Percentiles rank a stretch among this genome's conserved stretches.
phyloP scores from a whole-genome alignment of 495 filamentous ascomycete species.

The Neurospora sp. region DNA sequence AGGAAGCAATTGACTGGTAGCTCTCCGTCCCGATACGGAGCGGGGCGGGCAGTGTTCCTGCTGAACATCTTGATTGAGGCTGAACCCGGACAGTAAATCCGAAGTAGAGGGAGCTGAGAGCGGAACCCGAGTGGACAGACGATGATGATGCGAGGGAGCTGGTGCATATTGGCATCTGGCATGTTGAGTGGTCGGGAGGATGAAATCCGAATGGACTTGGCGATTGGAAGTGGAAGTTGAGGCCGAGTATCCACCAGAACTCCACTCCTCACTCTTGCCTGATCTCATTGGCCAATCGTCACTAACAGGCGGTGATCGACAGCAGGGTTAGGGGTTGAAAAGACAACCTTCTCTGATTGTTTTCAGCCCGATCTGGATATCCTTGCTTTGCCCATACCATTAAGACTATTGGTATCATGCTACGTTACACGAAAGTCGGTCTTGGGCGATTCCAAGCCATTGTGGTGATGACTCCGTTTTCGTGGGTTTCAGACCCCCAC shows the following conservation, averaged over 20 bases:
- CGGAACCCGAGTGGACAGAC: not conserved
- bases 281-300: not conserved
- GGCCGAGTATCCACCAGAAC: not conserved
- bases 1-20: not conserved
- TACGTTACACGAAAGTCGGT: not conserved
- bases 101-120: not conserved
- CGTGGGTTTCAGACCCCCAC: not conserved
- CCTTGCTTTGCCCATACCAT: not conserved
- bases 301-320: not conserved
- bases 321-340: not conserved
- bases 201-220: not conserved
- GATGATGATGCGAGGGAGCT: not conserved
- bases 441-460: not conserved
- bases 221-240: not conserved
- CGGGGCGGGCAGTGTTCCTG: too few species aligned
- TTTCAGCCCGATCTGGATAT: not conserved
- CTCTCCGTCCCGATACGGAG: not conserved
- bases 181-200: not conserved
- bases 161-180: not conserved
- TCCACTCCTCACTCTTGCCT: not conserved
- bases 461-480: not conserved
- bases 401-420: not conserved
- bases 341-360: not conserved
- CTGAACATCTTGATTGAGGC: too few species aligned
- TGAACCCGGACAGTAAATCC: too few species aligned